These are phyloP conservation scores for Hirsutella rhossiliensis DNA, from an alignment of 2,329 filamentous ascomycete species.

Conservation along the genomic window DNA sequence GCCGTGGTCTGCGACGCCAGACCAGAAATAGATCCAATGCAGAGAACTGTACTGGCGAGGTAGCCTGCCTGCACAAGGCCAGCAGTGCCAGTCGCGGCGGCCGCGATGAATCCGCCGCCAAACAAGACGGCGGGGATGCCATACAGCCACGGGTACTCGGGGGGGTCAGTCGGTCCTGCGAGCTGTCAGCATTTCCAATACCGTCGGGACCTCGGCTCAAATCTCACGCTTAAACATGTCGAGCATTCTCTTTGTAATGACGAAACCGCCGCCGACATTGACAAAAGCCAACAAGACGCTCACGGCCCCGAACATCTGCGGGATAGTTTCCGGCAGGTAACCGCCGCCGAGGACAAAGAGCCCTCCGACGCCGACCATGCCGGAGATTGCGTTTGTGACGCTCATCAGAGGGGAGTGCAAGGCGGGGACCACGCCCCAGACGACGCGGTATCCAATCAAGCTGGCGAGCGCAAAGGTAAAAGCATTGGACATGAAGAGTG, in stretches of 20 bases:
- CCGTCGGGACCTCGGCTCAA: not conserved
- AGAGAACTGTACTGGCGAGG: constrained; percentile 71
- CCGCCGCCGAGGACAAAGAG: constrained; percentile 83
- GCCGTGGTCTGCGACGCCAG: constrained; percentile 75
- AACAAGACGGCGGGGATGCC: constrained; percentile 66
- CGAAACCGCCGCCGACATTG: constrained; percentile 79
- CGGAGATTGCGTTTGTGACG: constrained; percentile 85
- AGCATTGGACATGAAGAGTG: constrained; percentile 77
- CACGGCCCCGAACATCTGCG: constrained; percentile 63
- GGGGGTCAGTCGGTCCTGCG: constrained; percentile 64
- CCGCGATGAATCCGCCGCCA: constrained; percentile 68
- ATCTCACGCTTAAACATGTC: constrained; percentile 70
- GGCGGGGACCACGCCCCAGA: constrained; percentile 77
- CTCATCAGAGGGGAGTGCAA: constrained; percentile 86
- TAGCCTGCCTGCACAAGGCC: constrained; percentile 83
- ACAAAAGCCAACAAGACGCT: constrained; percentile 81
- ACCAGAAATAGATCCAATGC: constrained; percentile 72
- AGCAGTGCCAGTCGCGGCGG: constrained; percentile 68
- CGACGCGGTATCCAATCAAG: constrained; percentile 75
- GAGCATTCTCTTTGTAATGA: constrained; percentile 87
- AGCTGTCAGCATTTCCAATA: constrained; percentile 5
- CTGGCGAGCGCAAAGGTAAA: constrained; percentile 78
- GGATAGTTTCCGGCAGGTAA: constrained; percentile 63
- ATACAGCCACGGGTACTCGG: constrained; percentile 82
- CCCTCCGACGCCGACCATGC: constrained; percentile 81